Evolutionary conservation across 768 basidiomycete species (phyloP), one percentile per base, ranked within the genome.

Genomic region (Obba rivulosa): DNA sequence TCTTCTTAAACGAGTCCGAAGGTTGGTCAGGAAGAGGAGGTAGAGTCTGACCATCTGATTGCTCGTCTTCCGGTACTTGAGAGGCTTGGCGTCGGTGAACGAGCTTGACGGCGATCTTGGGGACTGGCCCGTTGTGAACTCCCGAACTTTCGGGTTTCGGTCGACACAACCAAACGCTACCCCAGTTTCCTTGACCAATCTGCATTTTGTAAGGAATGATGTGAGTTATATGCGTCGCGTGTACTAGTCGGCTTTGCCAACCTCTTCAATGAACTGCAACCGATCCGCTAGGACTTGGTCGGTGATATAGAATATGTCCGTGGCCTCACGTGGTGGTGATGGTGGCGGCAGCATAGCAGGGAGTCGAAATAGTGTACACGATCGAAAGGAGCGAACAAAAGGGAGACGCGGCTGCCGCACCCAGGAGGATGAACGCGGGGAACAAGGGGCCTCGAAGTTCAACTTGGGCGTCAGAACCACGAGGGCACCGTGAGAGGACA

Each of bases 101-200:
- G 34, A 99, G 79, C 70, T 99, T 99, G 59, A 93, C 85, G 2
- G 94, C 95, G 35, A 94, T 76, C 60, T 83, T 83, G 11, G 65
- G 63, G 34, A 69, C 62, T 56, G 70, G 74, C 36, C 60, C 65
- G 57, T 67, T 57, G 46, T 71, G 55, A 49, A 64, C 61, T 49
- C 71, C 68, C 43, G 65, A 49, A 45, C 35, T 45, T 36, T 64
- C 65, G 20, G 71, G 71, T 66, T 80, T 87, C 51, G 83, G 81
- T 31, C 69, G 70, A 61, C 84, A 87, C 55, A 87, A 68, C 89
- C 87, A 92, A 53, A 92, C 90, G 62, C 84, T 86, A 34, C 92
- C 92, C 92, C 92, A 95, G 69, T 92, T 93, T 37, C 92, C 91
- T 62, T 79, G 90, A 25, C 91, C 91, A 70, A 92, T 86, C 87